phyloP scores from a whole-genome alignment of 2,329 filamentous ascomycete genomes.

The Periglandula ipomoeae region DNA sequence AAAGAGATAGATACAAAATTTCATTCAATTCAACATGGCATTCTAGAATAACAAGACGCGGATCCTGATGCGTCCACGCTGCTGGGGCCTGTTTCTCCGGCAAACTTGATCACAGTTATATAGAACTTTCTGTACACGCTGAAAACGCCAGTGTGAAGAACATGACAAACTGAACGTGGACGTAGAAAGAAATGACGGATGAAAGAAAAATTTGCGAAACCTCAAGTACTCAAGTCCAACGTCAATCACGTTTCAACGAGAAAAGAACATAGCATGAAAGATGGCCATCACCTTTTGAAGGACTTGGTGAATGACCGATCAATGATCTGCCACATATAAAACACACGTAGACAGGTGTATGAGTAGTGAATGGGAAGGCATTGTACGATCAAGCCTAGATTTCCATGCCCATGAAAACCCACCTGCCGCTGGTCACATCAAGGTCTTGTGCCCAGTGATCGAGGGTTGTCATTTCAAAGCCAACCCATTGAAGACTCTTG shows the following conservation, averaged over 20 bases:
- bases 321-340: too few relatives aligned
- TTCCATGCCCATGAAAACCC: constrained; percentile 87
- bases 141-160: not conserved
- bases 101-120: not conserved
- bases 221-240: not conserved
- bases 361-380: not conserved
- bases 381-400: constrained; percentile 38
- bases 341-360: not conserved
- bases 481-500: constrained; percentile 86
- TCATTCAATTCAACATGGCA: not conserved
- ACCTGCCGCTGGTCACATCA: constrained; percentile 63
- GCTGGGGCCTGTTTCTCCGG: not conserved
- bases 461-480: constrained; percentile 75
- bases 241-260: not conserved
- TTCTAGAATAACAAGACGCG: not conserved
- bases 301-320: too few relatives aligned
- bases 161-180: not conserved
- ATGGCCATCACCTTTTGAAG: too few relatives aligned
- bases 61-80: not conserved
- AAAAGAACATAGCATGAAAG: not conserved
- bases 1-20: not conserved
- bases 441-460: constrained; percentile 60
- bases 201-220: not conserved
- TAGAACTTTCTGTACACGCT: not conserved
- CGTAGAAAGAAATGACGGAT: not conserved